Evolutionary conservation across 345 rosid species (phyloP), one percentile per base, ranked within the genome.

Genomic region (Stellera chamaejasme): DNA sequence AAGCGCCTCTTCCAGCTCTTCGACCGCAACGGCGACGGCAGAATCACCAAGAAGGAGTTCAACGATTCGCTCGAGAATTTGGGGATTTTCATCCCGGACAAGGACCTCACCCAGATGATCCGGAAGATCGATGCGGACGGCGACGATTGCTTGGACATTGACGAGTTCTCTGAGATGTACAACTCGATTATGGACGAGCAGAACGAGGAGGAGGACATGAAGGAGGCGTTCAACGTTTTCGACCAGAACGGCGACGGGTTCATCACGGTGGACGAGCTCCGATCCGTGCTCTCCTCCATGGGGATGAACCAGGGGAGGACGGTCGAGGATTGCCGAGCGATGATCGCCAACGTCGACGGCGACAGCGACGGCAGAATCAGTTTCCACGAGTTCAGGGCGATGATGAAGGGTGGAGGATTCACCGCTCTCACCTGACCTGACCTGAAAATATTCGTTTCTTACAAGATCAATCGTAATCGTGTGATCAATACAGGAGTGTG

Each of bases 291-390:
- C 73, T 82, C 66, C 10, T 76, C 95, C 1, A 74, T 91, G 6
- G 98, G 98, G 28, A 59, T 88, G 11, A 83, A 83, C 50, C 90
- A 82, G 65, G 98, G 98, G 50, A 69, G 79, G 72, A 75, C 79
- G 0, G 44, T 57, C 10, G 96, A 85, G 52, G 95, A 88, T 43
- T 91, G 98, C 64, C 82, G 68, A 77, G 74, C 47, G 71, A 91
- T 91, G 88, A 91, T 88, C 26, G 79, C 12, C 70, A 73, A 75
- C 69, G 96, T 91, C 6, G 98, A 91, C 61, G 86, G 46, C 11
- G 98, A 91, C 49, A 96, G 98, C 4, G 96, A 91, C 61, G 98
- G 96, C n/a, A 81, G 68, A 70, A 95, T 91, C 48, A 67, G 78
- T 45, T 78, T 59, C 28, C 59, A 63, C 27, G 87, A 82, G 63